These are phyloP conservation scores for Chamaecrista fasciculata DNA, from an alignment of 306 rosid species.

Conservation along the genomic window DNA sequence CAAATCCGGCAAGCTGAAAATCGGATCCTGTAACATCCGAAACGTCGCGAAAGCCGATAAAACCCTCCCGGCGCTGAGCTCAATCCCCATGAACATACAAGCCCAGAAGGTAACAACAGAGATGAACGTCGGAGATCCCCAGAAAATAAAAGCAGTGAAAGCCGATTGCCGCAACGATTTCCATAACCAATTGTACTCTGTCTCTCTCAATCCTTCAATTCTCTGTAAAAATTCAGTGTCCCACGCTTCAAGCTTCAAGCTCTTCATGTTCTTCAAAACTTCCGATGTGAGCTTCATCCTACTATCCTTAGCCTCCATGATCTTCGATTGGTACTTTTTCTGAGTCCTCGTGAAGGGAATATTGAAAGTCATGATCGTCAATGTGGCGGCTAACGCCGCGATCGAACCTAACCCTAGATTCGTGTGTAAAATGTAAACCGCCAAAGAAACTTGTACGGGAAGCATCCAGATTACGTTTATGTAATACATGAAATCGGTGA, in stretches of 20 bases:
- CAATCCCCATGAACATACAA: conserved; percentile 79
- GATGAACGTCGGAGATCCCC: conserved; percentile 91
- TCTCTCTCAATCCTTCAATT: conserved; percentile 56
- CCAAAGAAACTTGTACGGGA: conserved; percentile 83
- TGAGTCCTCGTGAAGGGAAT: conserved; percentile 79
- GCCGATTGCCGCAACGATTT: conserved; percentile 63
- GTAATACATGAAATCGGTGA: conserved; percentile 83
- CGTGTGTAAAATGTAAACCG: conserved; percentile 68
- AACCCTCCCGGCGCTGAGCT: conserved; percentile 84
- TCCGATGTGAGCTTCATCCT: conserved; percentile 95
- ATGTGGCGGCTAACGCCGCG: conserved; percentile 74
- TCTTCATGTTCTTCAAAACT: conserved; percentile 72
- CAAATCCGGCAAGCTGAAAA: conserved; percentile 80
- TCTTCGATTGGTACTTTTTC: conserved; percentile 70
- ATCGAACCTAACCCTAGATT: conserved; percentile 73
- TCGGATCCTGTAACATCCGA: conserved; percentile 88
- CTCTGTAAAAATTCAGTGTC: conserved; percentile 64
- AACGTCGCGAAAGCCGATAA: conserved; percentile 90
- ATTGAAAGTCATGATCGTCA: conserved; percentile 68
- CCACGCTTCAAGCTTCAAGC: conserved; percentile 97
- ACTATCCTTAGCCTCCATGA: conserved; percentile 88
- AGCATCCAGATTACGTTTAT: conserved; percentile 85
- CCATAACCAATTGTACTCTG: conserved; percentile 66
- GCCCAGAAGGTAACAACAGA: conserved; percentile 77
- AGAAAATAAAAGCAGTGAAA: conserved; percentile 62